Evolutionary conservation across 176 grass and related monocot genomes (phyloP), one percentile per base, ranked within the genome.

Genomic region (Oryza longistaminata): DNA sequence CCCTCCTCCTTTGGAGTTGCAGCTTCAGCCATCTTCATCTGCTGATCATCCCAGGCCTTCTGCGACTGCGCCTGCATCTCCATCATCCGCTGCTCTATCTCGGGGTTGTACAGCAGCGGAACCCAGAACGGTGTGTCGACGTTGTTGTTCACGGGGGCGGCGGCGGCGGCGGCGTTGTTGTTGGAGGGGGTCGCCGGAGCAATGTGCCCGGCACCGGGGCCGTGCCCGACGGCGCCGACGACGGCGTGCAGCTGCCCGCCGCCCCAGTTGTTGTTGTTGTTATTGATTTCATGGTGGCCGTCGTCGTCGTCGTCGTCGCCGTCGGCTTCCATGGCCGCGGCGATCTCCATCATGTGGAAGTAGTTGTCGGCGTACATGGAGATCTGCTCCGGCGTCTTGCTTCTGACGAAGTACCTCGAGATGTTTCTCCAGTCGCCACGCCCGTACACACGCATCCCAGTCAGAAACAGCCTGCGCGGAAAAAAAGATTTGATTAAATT

Each of bases 311-410:
- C 27, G 27, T 40, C 39, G 39, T 8, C 39, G 39, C 8, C 39
- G 50, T 40, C 1, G 39, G 7, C 39, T 4, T 53, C 50, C 50
- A 53, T 13, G 45, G 39, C 39, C 7, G 45, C 45, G 45, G 33
- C 49, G 9, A 5, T 31, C 34, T 68, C 48, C 6, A 33, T 2
- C 25, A 70, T 24, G 7, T 26, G 64, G 37, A 85, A 88, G 61
- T 35, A 88, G 61, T 89, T 89, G 2, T 89, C 76, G 1, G 87
- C 87, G 4, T 89, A 82, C 35, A 70, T 85, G 2, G 82, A 85
- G 10, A 89, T 9, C 5, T 84, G 75, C 35, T 66, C 25, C 0
- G 87, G 73, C 0, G 66, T 88, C 48, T 16, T 84, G 0, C 60
- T 62, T 12, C 45, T 58, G 61, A 88, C 81, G 3, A 84, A 88